A percentile compares a stretch with the other conserved stretches of the same genome.
Evolutionary conservation across 2,329 filamentous ascomycete genomes (phyloP).

Genomic region (Magnaporthales sp.): DNA sequence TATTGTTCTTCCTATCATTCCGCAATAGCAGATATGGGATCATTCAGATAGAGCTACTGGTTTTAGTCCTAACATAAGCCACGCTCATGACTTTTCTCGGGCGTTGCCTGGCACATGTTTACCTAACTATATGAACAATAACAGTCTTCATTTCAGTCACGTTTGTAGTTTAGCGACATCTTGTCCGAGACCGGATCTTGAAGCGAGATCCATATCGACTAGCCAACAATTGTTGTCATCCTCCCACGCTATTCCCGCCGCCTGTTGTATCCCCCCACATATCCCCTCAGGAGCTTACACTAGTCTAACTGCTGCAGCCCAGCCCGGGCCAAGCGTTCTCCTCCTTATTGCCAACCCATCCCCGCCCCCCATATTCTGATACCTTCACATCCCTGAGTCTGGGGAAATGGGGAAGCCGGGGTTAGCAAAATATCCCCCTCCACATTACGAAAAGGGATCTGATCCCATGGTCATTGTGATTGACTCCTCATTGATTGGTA

Average conservation of each 20-base stretch:
- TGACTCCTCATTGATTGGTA: neutral
- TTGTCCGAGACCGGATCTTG: neutral
- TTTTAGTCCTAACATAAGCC: too few species aligned
- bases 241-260: too few species aligned
- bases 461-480: neutral
- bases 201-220: neutral
- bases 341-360: neutral
- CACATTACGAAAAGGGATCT: neutral
- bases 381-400: neutral
- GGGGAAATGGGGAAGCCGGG: neutral
- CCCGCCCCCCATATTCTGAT: too few species aligned
- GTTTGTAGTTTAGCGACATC: too few species aligned
- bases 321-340: neutral
- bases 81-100: too few species aligned
- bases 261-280: neutral
- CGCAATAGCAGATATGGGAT: too few species aligned
- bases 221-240: too few species aligned
- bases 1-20: conserved; percentile 41
- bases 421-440: neutral
- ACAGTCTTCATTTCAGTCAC: too few species aligned
- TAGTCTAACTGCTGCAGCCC: too few species aligned
- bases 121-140: too few species aligned
- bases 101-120: too few species aligned
- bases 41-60: too few species aligned
- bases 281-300: neutral